Conservation (phyloP, 2,329 filamentous ascomycete genomes). For the Fusarium concolor region DNA sequence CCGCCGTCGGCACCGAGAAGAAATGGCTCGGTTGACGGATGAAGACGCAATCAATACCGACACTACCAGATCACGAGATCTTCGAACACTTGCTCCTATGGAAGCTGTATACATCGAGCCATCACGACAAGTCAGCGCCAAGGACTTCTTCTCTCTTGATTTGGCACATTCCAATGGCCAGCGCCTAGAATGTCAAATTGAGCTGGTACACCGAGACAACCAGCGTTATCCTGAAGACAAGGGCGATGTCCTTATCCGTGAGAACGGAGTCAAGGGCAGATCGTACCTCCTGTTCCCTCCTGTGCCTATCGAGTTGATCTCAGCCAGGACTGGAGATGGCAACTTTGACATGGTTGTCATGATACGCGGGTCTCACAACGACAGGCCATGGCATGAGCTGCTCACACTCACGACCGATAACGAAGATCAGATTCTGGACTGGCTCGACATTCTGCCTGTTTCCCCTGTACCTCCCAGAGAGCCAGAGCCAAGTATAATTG, state of each 20-base stretch:
- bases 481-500: conserved; percentile 51
- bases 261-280: conserved; percentile 79
- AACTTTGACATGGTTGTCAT: conserved; percentile 84
- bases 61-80: conserved; percentile 80
- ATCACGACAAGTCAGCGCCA: conserved; percentile 84
- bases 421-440: conserved; percentile 83
- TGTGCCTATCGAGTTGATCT: conserved; percentile 77
- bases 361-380: conserved; percentile 77
- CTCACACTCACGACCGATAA: conserved; percentile 81
- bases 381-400: conserved; percentile 83
- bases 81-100: conserved; percentile 78
- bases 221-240: conserved; percentile 71
- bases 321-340: conserved; percentile 79
- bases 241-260: conserved; percentile 92
- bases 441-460: conserved; percentile 81
- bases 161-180: conserved; percentile 91
- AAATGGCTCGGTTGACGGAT: conserved; percentile 79
- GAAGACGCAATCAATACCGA: conserved; percentile 89
- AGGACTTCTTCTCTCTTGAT: conserved; percentile 90
- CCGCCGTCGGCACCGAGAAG: conserved; percentile 71
- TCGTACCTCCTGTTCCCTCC: conserved; percentile 93
- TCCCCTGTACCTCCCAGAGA: conserved; percentile 61
- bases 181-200: conserved; percentile 87
- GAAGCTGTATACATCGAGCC: conserved; percentile 78
- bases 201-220: conserved; percentile 87